These are phyloP conservation scores for Trichoderma erinaceum DNA, from an alignment of 495 filamentous ascomycete species.

Conservation along the genomic window DNA sequence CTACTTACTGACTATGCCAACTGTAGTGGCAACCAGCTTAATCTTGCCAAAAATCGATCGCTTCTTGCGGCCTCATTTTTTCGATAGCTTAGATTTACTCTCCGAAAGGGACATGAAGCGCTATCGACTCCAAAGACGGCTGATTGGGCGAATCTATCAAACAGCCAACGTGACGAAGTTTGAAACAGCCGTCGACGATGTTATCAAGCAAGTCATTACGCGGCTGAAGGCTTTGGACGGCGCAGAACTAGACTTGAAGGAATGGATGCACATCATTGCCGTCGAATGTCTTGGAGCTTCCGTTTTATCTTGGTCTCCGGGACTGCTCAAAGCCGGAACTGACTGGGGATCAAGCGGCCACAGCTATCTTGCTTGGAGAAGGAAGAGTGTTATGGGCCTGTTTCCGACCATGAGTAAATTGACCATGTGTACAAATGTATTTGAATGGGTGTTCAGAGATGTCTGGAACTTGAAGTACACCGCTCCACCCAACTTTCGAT, in stretches of 20 bases:
- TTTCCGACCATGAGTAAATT: conserved; percentile 25
- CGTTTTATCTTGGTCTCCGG: conserved; percentile 37
- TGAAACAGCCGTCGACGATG: conserved; percentile 30
- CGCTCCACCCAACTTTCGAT: conserved; percentile 28
- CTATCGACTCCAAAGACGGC: conserved; percentile 35
- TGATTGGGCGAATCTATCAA: conserved; percentile 34
- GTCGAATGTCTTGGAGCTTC: conserved; percentile 38
- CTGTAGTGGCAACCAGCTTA: conserved; percentile 27
- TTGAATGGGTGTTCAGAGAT: conserved; percentile 23
- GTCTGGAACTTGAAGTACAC: conserved; percentile 28
- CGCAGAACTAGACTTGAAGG: conserved; percentile 30
- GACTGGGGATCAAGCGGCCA: conserved; percentile 34
- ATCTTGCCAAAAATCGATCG: conserved; percentile 24
- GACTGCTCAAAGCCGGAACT: conserved; percentile 27
- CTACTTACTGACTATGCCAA: neutral
- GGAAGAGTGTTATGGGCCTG: conserved; percentile 33
- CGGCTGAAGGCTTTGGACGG: conserved; percentile 25
- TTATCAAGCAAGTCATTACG: conserved; percentile 24
- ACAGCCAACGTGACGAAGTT: conserved; percentile 31
- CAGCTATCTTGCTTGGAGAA: conserved; percentile 32
- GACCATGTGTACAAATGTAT: conserved; percentile 17
- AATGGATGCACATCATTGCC: conserved; percentile 39
- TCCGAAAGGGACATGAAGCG: conserved; percentile 33
- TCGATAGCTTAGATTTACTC: conserved; percentile 33
- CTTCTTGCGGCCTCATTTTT: conserved; percentile 20